Evolutionary conservation across 768 basidiomycete species (phyloP).

Genomic region (Collybiopsis confluens): DNA sequence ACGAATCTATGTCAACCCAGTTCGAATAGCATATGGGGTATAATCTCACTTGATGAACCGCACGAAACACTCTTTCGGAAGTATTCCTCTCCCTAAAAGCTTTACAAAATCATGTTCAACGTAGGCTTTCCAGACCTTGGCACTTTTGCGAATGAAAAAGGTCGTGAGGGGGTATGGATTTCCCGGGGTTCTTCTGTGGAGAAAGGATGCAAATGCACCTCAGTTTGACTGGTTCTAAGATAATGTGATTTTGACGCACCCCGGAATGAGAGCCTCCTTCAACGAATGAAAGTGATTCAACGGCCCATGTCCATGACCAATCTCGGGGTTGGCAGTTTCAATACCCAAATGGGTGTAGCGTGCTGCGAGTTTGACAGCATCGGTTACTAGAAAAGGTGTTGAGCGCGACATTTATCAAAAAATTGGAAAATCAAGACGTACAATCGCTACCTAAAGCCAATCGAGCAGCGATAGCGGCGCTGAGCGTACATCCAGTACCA

Average conservation of each 20-base stretch:
- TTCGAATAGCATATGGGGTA: not conserved
- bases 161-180: constrained; percentile 70
- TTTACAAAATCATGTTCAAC: constrained; percentile 83
- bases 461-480: constrained; percentile 70
- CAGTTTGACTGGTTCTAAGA: not conserved
- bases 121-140: constrained; percentile 62
- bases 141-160: constrained; percentile 55
- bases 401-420: not conserved
- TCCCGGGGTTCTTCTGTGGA: constrained; percentile 45
- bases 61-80: constrained; percentile 62
- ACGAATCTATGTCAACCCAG: not conserved
- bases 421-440: constrained; percentile 24
- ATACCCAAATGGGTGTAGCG: constrained; percentile 77
- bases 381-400: constrained; percentile 35
- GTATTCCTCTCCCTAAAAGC: constrained; percentile 67
- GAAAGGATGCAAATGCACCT: not conserved
- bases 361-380: constrained; percentile 58
- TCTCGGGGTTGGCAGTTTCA: constrained; percentile 49
- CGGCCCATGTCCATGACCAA: constrained; percentile 79
- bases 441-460: constrained; percentile 48
- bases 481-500: constrained; percentile 92
- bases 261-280: constrained; percentile 40
- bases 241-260: constrained; percentile 24
- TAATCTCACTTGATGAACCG: constrained; percentile 73
- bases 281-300: constrained; percentile 80